phyloP scores from a whole-genome alignment of 169 alveolate genomes.

The Cryptosporidium canis region DNA sequence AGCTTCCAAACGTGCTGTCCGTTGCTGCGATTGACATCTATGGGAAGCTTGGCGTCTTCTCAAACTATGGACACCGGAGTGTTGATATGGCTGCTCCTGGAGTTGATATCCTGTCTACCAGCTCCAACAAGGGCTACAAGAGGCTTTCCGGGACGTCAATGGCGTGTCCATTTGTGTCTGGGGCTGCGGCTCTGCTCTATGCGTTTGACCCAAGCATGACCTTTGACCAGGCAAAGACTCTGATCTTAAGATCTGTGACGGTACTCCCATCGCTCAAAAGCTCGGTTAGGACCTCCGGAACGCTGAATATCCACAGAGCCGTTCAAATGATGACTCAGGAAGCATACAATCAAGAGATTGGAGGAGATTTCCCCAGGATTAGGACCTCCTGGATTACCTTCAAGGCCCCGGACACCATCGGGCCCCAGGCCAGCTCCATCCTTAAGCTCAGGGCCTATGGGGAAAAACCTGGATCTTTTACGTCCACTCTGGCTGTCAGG shows the following conservation, averaged over 20 bases:
- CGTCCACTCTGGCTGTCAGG: conserved; percentile 22
- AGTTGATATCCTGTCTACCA: conserved; percentile 76
- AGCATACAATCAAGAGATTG: conserved; percentile 2
- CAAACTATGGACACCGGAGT: conserved; percentile 77
- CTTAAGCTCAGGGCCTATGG: conserved; percentile 40
- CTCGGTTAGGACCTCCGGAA: conserved; percentile 62
- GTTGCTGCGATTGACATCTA: conserved; percentile 77
- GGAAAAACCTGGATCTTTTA: conserved; percentile 53
- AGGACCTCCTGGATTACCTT: conserved; percentile 28
- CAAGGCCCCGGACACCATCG: conserved; percentile 42
- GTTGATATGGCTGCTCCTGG: conserved; percentile 82
- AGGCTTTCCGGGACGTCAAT: conserved; percentile 77
- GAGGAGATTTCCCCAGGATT: neutral
- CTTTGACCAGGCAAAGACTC: conserved; percentile 49
- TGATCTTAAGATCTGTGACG: conserved; percentile 37
- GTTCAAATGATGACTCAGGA: conserved; percentile 62
- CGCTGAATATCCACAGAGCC: conserved; percentile 48
- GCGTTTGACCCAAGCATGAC: conserved; percentile 56
- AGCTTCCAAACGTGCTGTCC: conserved; percentile 64
- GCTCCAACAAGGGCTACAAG: conserved; percentile 64
- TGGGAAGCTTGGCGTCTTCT: conserved; percentile 76
- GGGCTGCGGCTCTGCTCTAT: conserved; percentile 72
- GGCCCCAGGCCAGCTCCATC: conserved; percentile 32
- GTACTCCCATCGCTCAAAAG: conserved; percentile 12
- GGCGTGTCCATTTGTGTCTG: conserved; percentile 82